Conservation (phyloP, 192 early-diverging fungal species). For the Rhizoclosmatium globosum region DNA sequence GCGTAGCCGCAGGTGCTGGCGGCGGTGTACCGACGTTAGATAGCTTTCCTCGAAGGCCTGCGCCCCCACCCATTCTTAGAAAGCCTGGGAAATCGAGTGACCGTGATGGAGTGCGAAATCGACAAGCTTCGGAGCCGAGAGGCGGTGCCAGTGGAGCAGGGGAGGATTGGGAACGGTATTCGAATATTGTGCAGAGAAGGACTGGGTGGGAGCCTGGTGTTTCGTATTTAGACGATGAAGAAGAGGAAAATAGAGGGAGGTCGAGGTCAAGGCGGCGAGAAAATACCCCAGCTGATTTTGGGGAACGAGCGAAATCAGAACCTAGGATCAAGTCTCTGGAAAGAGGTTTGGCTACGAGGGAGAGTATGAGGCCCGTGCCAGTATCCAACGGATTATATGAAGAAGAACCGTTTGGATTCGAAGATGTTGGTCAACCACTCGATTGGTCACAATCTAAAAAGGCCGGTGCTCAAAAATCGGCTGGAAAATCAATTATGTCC, state of each 20-base stretch:
- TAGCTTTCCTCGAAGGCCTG: slow-evolving; percentile 4
- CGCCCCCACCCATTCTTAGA: not conserved
- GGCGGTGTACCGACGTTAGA: not conserved
- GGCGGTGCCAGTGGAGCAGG: not conserved
- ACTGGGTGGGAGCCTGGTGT: slow-evolving; percentile 18
- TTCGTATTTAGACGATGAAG: not conserved
- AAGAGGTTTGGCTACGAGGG: not conserved
- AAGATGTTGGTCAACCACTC: not conserved
- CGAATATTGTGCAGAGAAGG: slow-evolving; percentile 10
- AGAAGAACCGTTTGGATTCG: not conserved
- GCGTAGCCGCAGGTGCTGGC: not conserved
- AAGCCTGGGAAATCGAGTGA: not conserved
- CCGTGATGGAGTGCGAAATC: not conserved
- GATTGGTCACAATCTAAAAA: no score
- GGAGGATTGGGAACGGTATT: slow-evolving; percentile 23
- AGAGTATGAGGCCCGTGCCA: not conserved
- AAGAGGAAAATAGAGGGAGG: slow-evolving; percentile 6
- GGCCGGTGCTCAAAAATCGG: not conserved
- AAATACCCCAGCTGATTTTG: slow-evolving; percentile 3
- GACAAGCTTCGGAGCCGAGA: no score
- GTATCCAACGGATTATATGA: not conserved
- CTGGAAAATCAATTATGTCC: not conserved
- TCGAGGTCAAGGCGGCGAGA: not conserved
- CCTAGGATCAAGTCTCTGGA: slow-evolving; percentile 15
- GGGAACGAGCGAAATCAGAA: not conserved